Conservation (phyloP, 2,329 filamentous ascomycete species). For the Coccinonectria pachysandricola region DNA sequence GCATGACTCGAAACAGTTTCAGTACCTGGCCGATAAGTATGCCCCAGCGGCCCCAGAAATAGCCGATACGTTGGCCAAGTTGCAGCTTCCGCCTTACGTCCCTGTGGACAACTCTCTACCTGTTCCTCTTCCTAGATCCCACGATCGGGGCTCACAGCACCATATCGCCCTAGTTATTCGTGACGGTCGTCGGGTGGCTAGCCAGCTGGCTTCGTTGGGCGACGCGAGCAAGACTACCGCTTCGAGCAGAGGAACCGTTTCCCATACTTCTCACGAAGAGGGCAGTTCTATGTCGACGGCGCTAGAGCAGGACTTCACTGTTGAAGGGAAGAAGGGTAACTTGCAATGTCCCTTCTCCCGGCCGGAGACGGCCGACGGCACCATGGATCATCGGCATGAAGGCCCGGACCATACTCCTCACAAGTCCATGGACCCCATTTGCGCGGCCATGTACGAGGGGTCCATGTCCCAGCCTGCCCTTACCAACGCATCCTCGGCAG, state of each 20-base stretch:
- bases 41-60: conserved; percentile 55
- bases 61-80: conserved; percentile 54
- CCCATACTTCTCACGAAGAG: conserved; percentile 33
- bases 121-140: conserved; percentile 45
- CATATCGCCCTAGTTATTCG: conserved; percentile 54
- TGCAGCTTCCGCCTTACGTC: conserved; percentile 50
- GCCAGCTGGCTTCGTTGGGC: conserved; percentile 37
- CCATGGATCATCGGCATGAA: conserved; percentile 17
- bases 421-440: conserved; percentile 48
- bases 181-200: conserved; percentile 51
- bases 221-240: conserved; percentile 41
- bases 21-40: conserved; percentile 58
- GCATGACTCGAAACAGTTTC: conserved; percentile 38
- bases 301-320: conserved; percentile 85
- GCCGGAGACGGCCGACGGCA: conserved; percentile 23
- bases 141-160: conserved; percentile 31
- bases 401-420: conserved; percentile 34
- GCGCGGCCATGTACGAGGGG: conserved; percentile 53
- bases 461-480: conserved; percentile 41
- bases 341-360: conserved; percentile 72
- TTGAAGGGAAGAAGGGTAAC: conserved; percentile 67
- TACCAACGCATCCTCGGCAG: conserved; percentile 37
- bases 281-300: conserved; percentile 52
- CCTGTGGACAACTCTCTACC: conserved; percentile 37
- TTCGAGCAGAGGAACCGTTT: conserved; percentile 38